Evolutionary conservation across 2,329 filamentous ascomycete genomes (phyloP).

Genomic region (Talaromyces sp.): DNA sequence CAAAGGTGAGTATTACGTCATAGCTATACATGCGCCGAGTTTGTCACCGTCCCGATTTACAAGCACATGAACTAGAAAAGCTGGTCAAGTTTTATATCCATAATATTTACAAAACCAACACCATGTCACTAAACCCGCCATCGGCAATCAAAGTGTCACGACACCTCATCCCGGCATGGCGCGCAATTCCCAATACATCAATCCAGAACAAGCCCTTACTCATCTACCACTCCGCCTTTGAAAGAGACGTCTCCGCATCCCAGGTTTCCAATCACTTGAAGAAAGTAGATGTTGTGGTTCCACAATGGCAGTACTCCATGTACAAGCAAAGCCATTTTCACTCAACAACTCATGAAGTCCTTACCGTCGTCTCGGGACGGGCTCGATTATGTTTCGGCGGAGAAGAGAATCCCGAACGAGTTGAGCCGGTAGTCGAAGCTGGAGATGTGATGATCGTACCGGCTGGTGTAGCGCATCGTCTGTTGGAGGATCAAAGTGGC

Average conservation of each 20-base stretch:
- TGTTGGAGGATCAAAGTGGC: conserved; percentile 52
- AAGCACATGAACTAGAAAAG: neutral
- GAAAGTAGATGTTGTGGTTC: conserved; percentile 50
- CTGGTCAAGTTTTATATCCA: neutral
- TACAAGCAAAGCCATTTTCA: conserved; percentile 63
- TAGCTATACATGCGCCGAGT: neutral
- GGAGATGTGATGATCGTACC: conserved; percentile 63
- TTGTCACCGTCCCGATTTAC: neutral
- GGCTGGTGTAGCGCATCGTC: conserved; percentile 59
- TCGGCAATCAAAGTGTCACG: conserved; percentile 52
- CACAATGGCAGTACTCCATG: conserved; percentile 67
- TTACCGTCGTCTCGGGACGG: conserved; percentile 54
- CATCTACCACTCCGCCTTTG: conserved; percentile 60
- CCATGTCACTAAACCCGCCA: conserved; percentile 41
- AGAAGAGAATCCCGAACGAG: conserved; percentile 53
- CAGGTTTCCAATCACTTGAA: conserved; percentile 54
- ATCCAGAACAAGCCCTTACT: conserved; percentile 59
- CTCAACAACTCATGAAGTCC: conserved; percentile 61
- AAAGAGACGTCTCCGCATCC: conserved; percentile 37
- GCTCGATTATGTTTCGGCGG: conserved; percentile 63
- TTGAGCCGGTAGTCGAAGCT: conserved; percentile 52
- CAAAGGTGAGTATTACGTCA: neutral
- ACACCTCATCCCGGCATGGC: conserved; percentile 55
- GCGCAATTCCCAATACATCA: conserved; percentile 59
- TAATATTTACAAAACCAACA: neutral